Conservation (phyloP, 768 basidiomycete genomes). For the Sistotremastrum suecicum region DNA sequence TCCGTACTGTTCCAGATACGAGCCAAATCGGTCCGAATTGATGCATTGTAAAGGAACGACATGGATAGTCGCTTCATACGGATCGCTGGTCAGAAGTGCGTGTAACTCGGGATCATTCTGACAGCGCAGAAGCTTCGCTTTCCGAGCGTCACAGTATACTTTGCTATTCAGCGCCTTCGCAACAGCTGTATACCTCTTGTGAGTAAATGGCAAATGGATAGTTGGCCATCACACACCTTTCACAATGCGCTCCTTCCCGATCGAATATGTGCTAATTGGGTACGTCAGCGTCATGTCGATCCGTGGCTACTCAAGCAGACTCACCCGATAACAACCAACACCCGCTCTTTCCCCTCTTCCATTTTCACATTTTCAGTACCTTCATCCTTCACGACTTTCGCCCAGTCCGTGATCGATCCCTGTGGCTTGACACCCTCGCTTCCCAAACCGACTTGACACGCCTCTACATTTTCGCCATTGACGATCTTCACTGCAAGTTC, state of each 20-base stretch:
- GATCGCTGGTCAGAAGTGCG: conserved; percentile 60
- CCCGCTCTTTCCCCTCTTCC: conserved; percentile 15
- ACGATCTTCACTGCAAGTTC: conserved; percentile 55
- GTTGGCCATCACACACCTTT: conserved; percentile 47
- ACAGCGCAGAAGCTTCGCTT: conserved; percentile 70
- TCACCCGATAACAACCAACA: conserved; percentile 63
- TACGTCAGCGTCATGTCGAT: not conserved
- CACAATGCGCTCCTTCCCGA: conserved; percentile 95
- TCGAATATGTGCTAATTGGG: conserved; percentile 70
- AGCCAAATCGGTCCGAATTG: conserved; percentile 59
- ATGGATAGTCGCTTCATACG: conserved; percentile 68
- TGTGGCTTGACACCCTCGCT: conserved; percentile 22
- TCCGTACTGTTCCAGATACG: conserved; percentile 64
- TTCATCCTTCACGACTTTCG: conserved; percentile 18
- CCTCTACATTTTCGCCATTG: conserved; percentile 18
- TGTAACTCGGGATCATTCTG: conserved; percentile 77
- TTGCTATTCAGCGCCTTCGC: conserved; percentile 70
- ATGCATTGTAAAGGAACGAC: conserved; percentile 68
- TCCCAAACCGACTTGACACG: conserved; percentile 11
- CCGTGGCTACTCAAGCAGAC: conserved; percentile 6
- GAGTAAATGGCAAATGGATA: not conserved
- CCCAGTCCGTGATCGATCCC: conserved; percentile 30
- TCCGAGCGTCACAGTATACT: conserved; percentile 81
- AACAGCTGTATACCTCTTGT: conserved; percentile 38
- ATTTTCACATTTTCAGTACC: conserved; percentile 20